Conservation (phyloP, 257 asterid species). For the Solanum sparsipilum region DNA sequence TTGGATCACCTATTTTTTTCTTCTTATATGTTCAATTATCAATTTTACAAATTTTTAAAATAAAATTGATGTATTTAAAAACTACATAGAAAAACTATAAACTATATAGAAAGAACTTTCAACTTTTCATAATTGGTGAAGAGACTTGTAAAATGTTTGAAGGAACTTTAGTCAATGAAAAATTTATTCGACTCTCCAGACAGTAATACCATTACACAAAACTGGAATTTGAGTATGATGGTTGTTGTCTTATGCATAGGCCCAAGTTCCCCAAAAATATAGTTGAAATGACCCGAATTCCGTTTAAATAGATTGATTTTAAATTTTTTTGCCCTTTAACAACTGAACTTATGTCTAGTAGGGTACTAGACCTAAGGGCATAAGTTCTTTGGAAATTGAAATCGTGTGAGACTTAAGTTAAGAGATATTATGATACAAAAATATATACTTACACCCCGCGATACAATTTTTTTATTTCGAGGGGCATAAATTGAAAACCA, state of each 20-base stretch:
- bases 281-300: not conserved
- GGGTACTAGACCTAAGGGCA: not conserved
- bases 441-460: not conserved
- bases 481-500: not conserved
- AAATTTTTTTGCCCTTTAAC: not conserved
- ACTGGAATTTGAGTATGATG: not conserved
- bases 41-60: not conserved
- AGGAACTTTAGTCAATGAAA: not conserved
- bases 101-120: too few species aligned
- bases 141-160: not conserved
- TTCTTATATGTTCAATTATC: not conserved
- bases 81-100: not conserved
- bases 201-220: not conserved
- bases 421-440: not conserved
- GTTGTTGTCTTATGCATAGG: not conserved
- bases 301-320: too few species aligned
- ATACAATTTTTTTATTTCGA: too few species aligned
- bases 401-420: not conserved
- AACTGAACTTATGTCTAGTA: not conserved
- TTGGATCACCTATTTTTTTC: not conserved
- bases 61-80: too few species aligned
- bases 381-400: not conserved
- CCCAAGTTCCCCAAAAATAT: not conserved
- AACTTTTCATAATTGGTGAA: not conserved
- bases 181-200: not conserved